Base-by-base conservation (phyloP, 768 basidiomycete species). In the Phanerochaete carnosa region DNA sequence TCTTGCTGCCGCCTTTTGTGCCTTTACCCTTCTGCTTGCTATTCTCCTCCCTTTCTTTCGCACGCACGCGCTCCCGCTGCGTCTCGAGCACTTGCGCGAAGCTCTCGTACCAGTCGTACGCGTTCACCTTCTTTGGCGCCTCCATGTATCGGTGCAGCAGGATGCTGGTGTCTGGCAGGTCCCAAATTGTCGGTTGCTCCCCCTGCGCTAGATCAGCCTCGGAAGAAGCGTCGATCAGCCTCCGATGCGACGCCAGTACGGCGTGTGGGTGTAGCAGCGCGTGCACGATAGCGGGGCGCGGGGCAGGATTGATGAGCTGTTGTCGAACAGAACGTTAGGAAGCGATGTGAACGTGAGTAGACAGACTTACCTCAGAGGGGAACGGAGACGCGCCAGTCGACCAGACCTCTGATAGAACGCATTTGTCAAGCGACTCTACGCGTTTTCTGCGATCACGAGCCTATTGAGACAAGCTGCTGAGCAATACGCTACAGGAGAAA, bases 71-170 rank as follows among this genome's bases (percentile, higher is more conserved):
- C 60, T 62, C 58, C 19, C 72, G 71, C 73, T 89, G 89, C 0
- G 74, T 75, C 69, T 91, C 90, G 56, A 94, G 72, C 32, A 83
- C 87, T 23, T 78, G 71, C 32, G 82, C 79, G 70, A 94, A 95
- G 25, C 88, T 82, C 65, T 90, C 86, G 67, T 86, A 93, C 93
- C 92, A 94, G 71, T 95, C 93, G 69, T 90, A 93, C 1, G 92
- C 81, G 68, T 94, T 94, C 72, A 94, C 84, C 83, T 89, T 82
- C 74, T 81, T 87, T 47, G 90, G 90, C 50, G 89, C 88, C 66
- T 92, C 87, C 45, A 87, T 77, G 73, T 92, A 94, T 23, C 90
- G 80, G 50, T 76, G 76, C 75, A 94, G 91, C 15, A 94, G 75
- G 59, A 94, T 89, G 65, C 83, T 87, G 1, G 84, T 87, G 65